Evolutionary conservation across 345 rosid species (phyloP).

Genomic region (Firmiana major): DNA sequence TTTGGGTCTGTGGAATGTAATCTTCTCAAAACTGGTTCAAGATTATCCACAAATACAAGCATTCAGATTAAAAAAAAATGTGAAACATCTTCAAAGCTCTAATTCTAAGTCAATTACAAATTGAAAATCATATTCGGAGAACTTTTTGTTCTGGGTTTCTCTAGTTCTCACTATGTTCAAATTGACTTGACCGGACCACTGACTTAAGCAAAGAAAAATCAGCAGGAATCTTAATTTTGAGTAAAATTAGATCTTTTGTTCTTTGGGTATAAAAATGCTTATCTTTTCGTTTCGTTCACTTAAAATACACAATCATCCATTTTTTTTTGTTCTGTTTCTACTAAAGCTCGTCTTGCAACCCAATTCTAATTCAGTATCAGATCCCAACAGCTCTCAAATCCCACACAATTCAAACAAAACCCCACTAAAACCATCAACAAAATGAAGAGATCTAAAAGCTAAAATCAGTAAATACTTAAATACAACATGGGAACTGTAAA

Average conservation of each 20-base stretch:
- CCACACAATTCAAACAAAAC: conserved; percentile 1
- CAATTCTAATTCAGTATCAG: not conserved
- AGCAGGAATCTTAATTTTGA: not conserved
- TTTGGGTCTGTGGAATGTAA: conserved; percentile 52
- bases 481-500: not conserved
- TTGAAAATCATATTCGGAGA: not conserved
- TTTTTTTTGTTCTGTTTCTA: not conserved
- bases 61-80: not conserved
- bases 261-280: not conserved
- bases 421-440: not conserved
- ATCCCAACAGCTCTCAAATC: not conserved
- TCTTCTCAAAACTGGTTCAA: conserved; percentile 73
- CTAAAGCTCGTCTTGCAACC: not conserved
- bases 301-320: not conserved
- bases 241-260: not conserved
- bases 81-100: conserved; percentile 9
- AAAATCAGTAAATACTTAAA: not conserved
- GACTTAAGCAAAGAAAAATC: not conserved
- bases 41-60: conserved; percentile 11
- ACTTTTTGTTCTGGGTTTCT: not conserved
- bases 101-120: not conserved
- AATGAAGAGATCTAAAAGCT: conserved; percentile 5
- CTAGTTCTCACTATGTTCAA: not conserved
- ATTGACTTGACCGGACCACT: not conserved
- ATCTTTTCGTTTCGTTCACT: not conserved